These are phyloP conservation scores for Rhododendron ovatum DNA, from an alignment of 148 eudicot genomes.

Conservation along the genomic window DNA sequence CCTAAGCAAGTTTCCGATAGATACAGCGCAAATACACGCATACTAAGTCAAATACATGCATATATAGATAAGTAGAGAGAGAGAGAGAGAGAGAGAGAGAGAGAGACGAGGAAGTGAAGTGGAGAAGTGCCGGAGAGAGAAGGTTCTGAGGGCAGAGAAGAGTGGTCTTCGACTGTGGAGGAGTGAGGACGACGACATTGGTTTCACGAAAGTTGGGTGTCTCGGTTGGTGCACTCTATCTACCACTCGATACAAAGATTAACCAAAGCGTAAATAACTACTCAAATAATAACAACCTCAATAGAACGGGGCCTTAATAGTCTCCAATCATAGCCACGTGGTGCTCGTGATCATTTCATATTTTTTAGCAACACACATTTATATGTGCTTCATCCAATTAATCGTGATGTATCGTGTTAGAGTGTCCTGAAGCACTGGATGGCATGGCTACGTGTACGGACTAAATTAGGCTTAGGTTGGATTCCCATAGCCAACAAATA, in stretches of 20 bases:
- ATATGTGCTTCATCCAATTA: no score
- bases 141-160: conserved; percentile 7
- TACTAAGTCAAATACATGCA: neutral
- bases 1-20: neutral
- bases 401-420: no score
- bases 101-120: conserved; percentile 15
- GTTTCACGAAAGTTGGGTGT: neutral
- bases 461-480: no score
- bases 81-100: conserved; percentile 7
- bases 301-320: no score
- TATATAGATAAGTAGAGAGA: neutral
- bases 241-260: neutral
- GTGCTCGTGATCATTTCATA: no score
- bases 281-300: no score
- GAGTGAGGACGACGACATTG: conserved; percentile 14
- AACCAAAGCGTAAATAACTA: no score
- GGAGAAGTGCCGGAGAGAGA: conserved; percentile 16
- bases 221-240: neutral
- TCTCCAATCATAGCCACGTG: no score
- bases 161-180: conserved; percentile 17
- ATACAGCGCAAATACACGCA: neutral
- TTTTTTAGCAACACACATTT: no score
- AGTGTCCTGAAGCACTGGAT: no score
- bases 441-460: no score
- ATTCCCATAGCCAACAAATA: no score